These are phyloP conservation scores for Micractinium conductrix DNA, from an alignment of 139 green algal genomes.

Conservation along the genomic window DNA sequence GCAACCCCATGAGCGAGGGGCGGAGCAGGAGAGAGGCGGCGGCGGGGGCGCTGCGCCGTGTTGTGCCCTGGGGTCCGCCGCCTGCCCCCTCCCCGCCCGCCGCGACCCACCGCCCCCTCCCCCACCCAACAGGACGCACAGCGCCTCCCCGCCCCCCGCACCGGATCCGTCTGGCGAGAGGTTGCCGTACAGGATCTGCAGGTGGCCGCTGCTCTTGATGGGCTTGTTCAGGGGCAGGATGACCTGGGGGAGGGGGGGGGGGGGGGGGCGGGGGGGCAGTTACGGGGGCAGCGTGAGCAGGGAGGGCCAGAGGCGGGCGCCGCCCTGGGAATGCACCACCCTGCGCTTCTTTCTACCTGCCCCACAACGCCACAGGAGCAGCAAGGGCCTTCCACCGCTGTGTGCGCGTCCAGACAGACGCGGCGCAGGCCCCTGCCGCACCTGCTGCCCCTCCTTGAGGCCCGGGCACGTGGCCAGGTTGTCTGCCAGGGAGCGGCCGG, in stretches of 20 bases:
- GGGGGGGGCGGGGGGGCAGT: neutral
- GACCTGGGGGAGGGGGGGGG: slow-evolving; percentile 55
- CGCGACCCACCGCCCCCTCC: too few species aligned
- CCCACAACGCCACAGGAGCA: too few species aligned
- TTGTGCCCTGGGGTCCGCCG: neutral
- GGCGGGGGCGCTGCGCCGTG: neutral
- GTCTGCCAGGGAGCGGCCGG: slow-evolving; percentile 94
- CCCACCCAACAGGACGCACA: too few species aligned
- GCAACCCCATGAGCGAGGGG: neutral
- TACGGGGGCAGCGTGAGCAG: neutral
- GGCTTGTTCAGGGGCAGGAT: slow-evolving; percentile 87
- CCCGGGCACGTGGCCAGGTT: slow-evolving; percentile 88
- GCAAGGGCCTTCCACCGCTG: too few species aligned
- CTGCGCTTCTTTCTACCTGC: too few species aligned
- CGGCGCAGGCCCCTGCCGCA: too few species aligned
- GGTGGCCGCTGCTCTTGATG: slow-evolving; percentile 84
- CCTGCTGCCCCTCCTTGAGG: slow-evolving; percentile 84
- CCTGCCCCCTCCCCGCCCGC: too few species aligned
- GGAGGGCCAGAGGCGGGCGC: neutral
- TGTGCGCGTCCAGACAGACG: too few species aligned
- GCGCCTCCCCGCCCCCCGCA: neutral
- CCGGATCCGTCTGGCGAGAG: slow-evolving; percentile 87
- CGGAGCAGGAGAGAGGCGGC: neutral
- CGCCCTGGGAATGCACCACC: too few species aligned
- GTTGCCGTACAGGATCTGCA: slow-evolving; percentile 97